Conservation (phyloP, 768 basidiomycete species). For the Calocera viscosa region DNA sequence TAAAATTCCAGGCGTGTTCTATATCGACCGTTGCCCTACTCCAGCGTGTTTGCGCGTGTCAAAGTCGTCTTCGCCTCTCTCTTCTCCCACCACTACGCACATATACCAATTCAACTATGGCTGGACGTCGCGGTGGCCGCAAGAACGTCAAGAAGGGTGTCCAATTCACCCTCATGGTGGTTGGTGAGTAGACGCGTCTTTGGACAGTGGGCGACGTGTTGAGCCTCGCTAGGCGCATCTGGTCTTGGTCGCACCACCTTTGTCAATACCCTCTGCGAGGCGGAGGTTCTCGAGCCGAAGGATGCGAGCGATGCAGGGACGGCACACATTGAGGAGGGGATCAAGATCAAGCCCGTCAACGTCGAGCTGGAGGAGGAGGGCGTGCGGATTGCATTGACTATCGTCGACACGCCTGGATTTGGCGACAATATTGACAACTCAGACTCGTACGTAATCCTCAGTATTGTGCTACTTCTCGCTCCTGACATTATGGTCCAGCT, state of each 20-base stretch:
- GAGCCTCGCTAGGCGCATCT: slow-evolving; percentile 59
- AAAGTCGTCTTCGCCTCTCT: slow-evolving; percentile 6
- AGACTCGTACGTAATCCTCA: slow-evolving; percentile 61
- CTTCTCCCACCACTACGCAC: slow-evolving; percentile 3
- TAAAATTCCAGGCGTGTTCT: slow-evolving; percentile 10
- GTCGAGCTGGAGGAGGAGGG: slow-evolving; percentile 99
- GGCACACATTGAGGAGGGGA: slow-evolving; percentile 89
- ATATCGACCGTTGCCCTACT: not conserved
- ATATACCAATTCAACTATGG: slow-evolving; percentile 12
- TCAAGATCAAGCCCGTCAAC: slow-evolving; percentile 87
- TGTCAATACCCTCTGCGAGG: slow-evolving; percentile 98
- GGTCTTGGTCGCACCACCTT: slow-evolving; percentile 97
- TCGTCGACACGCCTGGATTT: slow-evolving; percentile 97
- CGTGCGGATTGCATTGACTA: slow-evolving; percentile 91
- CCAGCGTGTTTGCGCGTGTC: slow-evolving; percentile 6
- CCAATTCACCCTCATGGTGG: slow-evolving; percentile 95
- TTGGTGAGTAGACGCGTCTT: slow-evolving; percentile 49
- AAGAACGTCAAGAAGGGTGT: slow-evolving; percentile 95
- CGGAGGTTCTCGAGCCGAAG: slow-evolving; percentile 81
- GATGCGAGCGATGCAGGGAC: slow-evolving; percentile 68
- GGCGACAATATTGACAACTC: slow-evolving; percentile 99
- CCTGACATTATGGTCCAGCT: slow-evolving; percentile 37
- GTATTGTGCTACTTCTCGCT: not conserved
- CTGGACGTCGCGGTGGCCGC: slow-evolving; percentile 20
- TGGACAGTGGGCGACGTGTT: not conserved